phyloP scores from a whole-genome alignment of 495 filamentous ascomycete genomes.

The Coniosporium apollinis region DNA sequence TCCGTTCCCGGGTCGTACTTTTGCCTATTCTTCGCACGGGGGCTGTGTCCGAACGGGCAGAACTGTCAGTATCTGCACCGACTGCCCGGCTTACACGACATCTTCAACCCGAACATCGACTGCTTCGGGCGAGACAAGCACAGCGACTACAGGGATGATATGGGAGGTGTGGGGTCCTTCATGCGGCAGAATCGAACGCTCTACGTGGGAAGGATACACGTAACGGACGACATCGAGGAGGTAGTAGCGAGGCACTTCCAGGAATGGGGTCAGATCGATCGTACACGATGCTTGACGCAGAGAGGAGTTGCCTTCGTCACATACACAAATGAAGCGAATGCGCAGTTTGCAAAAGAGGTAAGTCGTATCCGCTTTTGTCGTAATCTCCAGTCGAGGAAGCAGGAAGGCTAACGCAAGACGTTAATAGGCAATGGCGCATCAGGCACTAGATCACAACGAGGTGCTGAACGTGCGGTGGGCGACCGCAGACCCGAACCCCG shows the following conservation, averaged over 20 bases:
- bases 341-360: constrained; percentile 19
- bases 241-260: constrained; percentile 85
- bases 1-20: constrained; percentile 66
- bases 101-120: constrained; percentile 80
- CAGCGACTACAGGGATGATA: constrained; percentile 80
- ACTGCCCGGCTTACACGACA: constrained; percentile 63
- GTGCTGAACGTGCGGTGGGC: constrained; percentile 96
- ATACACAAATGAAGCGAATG: constrained; percentile 60
- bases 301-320: constrained; percentile 86
- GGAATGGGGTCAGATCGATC: constrained; percentile 85
- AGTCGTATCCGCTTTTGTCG: no score
- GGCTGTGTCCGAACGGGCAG: constrained; percentile 66
- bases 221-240: constrained; percentile 95
- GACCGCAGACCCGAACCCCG: constrained; percentile 87
- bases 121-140: constrained; percentile 85
- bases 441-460: constrained; percentile 72
- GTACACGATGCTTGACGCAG: constrained; percentile 75
- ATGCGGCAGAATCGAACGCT: constrained; percentile 82
- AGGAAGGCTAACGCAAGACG: no score
- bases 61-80: constrained; percentile 94
- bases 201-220: constrained; percentile 84
- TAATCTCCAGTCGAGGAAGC: no score
- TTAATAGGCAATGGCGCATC: constrained; percentile 83
- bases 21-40: constrained; percentile 79
- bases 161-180: constrained; percentile 89